Percentiles rank a stretch among this genome's conserved stretches.
phyloP scores from a whole-genome alignment of 2,329 filamentous ascomycete species.

The Colletotrichum lini region DNA sequence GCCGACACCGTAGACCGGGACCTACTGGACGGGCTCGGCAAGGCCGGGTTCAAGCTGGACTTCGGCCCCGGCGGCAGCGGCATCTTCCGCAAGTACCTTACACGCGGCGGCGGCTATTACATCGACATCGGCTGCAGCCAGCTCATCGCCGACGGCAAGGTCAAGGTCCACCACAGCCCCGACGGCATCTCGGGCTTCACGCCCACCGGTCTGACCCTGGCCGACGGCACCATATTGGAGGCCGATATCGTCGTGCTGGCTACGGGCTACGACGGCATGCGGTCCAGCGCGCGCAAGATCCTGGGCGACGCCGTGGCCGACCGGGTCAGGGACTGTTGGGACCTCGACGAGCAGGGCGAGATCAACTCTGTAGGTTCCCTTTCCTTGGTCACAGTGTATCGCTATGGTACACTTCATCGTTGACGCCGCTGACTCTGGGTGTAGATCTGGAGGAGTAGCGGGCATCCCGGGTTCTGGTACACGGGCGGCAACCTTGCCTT shows the following conservation, averaged over 20 bases:
- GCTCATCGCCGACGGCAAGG: slow-evolving; percentile 74
- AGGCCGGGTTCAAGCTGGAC: slow-evolving; percentile 74
- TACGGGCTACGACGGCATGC: slow-evolving; percentile 79
- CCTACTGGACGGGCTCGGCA: slow-evolving; percentile 60
- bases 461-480: slow-evolving; percentile 76
- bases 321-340: slow-evolving; percentile 72
- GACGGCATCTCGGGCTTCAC: slow-evolving; percentile 66
- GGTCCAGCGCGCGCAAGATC: slow-evolving; percentile 71
- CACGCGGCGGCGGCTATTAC: slow-evolving; percentile 78
- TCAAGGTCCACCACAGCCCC: slow-evolving; percentile 73
- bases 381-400: neutral
- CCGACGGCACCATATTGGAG: slow-evolving; percentile 69
- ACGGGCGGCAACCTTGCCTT: slow-evolving; percentile 76
- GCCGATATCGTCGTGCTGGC: slow-evolving; percentile 76
- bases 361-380: slow-evolving; percentile 49
- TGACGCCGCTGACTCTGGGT: slow-evolving; percentile 43
- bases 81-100: slow-evolving; percentile 74
- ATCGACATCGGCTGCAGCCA: slow-evolving; percentile 76
- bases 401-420: too few relatives aligned
- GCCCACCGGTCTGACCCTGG: slow-evolving; percentile 60
- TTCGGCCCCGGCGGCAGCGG: slow-evolving; percentile 69
- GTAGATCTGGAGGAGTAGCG: slow-evolving; percentile 71
- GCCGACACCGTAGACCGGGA: slow-evolving; percentile 54
- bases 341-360: slow-evolving; percentile 71
- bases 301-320: slow-evolving; percentile 74